Conservation (phyloP, 177 flowering plant species). For the Vitis hybrid region DNA sequence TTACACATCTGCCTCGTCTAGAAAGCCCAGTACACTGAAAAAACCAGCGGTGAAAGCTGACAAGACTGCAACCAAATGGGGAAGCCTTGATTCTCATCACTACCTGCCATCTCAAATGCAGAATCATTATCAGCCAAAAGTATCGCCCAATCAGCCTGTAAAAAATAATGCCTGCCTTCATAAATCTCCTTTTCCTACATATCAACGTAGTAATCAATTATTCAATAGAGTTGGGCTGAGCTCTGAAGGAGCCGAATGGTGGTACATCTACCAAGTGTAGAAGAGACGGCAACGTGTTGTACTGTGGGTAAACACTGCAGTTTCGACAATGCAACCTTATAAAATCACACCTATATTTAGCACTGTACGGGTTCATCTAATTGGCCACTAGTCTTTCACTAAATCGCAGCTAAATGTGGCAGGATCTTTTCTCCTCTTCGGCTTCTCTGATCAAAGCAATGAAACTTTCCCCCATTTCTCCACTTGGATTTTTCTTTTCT, state of each 20-base stretch:
- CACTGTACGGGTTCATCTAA: conserved; percentile 6
- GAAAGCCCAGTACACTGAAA: neutral
- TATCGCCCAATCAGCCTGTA: neutral
- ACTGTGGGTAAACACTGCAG: conserved; percentile 29
- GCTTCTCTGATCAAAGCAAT: conserved; percentile 5
- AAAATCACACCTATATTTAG: conserved; percentile 10
- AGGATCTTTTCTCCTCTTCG: conserved; percentile 26
- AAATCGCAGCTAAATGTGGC: conserved; percentile 12
- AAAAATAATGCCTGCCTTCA: neutral
- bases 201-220: neutral
- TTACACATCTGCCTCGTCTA: too few species aligned
- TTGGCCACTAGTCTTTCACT: conserved; percentile 26
- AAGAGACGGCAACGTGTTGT: conserved; percentile 23
- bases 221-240: neutral
- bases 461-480: conserved; percentile 11
- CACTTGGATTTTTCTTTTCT: too few species aligned
- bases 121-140: neutral
- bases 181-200: neutral
- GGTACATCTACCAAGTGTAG: conserved; percentile 12
- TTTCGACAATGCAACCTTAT: conserved; percentile 21
- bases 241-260: neutral
- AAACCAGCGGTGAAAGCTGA: neutral
- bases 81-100: conserved; percentile 2
- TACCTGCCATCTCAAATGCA: neutral
- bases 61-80: conserved; percentile 9